Base-by-base conservation (phyloP, 257 asterid genomes). In the Knoxia roxburghii region DNA sequence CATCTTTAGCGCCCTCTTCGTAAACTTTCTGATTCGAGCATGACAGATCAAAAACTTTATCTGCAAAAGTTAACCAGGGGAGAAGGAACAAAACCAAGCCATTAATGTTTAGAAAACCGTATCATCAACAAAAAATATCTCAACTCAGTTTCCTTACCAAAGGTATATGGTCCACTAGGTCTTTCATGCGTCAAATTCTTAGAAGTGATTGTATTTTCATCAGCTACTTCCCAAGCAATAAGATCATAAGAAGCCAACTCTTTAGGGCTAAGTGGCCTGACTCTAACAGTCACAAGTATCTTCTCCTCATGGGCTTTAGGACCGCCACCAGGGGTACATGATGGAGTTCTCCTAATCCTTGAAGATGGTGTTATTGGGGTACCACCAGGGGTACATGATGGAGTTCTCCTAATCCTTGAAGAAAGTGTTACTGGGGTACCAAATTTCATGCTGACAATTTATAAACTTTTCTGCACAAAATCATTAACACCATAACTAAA, bases 171-270 rank as follows among this genome's bases (percentile, higher is more conserved):
- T 59, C 96, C 99, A 0, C 73, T 75, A 65, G 75, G 83, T 73
- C 97, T 73, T 37, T 94, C 99, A 65, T 94, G 95, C 41, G 77
- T 79, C 51, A 90, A 73, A 76, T 88, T 90, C 88, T 88, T 94
- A 0, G 97, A 90, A 46, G 80, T 86, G 52, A 94, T 86, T 49
- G 88, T 83, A 48, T 80, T 79, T 57, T 84, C 85, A 83, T 86
- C 86, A 9, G 65, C 46, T 59, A 90, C 68, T 23, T 94, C 97
- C 99, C 97, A 94, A 26, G 97, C 90, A 10, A 90, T 78, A 56
- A 94, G 89, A 76, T 94, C 97, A 68, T 94, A 90, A 1, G 87
- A 79, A 29, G 97, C 91, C 68, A 84, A 77, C 85, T 94, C 99
- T 72, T 79, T 94, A 0, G 97, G 68, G 79, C 86, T 90, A 65